Conservation (phyloP, 805 yeast genomes). For the Pichia sporocuriosa region DNA sequence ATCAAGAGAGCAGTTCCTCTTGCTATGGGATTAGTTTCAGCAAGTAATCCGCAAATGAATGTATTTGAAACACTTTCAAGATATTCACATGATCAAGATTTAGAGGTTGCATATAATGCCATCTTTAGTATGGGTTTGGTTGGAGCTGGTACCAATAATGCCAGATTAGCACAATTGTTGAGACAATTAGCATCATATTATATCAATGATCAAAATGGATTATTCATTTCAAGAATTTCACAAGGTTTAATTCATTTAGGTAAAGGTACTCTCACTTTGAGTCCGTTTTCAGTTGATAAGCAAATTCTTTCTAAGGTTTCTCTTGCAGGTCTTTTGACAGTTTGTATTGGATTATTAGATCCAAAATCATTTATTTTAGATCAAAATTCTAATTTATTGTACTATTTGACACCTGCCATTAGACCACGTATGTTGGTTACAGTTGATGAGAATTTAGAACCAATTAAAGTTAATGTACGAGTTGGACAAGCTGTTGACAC, state of each 20-base stretch:
- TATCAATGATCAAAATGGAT: constrained; percentile 79
- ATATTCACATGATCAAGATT: constrained; percentile 91
- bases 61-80: constrained; percentile 94
- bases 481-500: constrained; percentile 99
- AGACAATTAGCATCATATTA: constrained; percentile 94
- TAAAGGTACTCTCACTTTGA: constrained; percentile 87
- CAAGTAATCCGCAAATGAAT: constrained; percentile 93
- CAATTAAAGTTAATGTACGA: constrained; percentile 90
- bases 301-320: constrained; percentile 82
- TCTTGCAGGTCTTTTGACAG: constrained; percentile 81
- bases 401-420: constrained; percentile 78
- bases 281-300: constrained; percentile 86
- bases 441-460: constrained; percentile 84
- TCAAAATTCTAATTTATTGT: constrained; percentile 71
- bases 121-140: constrained; percentile 96
- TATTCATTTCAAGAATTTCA: constrained; percentile 89
- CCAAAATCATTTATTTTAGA: constrained; percentile 77
- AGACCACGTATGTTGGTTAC: constrained; percentile 92
- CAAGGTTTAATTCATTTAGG: constrained; percentile 95
- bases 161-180: constrained; percentile 91
- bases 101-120: constrained; percentile 90
- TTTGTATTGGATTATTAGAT: constrained; percentile 74
- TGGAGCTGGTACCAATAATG: constrained; percentile 98
- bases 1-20: constrained; percentile 93
- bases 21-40: constrained; percentile 94